Conservation (phyloP, 208 protist genomes). For the Crithidia sp. region DNA sequence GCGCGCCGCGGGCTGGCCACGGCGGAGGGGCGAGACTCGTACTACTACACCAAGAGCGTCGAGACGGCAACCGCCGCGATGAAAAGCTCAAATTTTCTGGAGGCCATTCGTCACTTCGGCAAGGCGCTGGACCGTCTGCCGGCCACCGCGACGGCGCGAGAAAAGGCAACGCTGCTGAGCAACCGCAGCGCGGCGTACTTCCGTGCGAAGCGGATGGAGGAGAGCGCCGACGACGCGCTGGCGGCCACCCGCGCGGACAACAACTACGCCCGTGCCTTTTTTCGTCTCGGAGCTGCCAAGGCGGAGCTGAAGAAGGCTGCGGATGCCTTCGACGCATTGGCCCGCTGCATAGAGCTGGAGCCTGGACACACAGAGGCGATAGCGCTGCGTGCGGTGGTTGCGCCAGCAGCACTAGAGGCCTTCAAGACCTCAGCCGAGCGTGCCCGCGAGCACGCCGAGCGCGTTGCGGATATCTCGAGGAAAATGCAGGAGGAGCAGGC, state of each 20-base stretch:
- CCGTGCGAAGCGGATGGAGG: constrained; percentile 43
- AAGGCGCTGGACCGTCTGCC: constrained; percentile 76
- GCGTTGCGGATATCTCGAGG: constrained; percentile 46
- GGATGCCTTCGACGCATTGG: constrained; percentile 59
- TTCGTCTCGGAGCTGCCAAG: constrained; percentile 66
- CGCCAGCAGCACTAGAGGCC: constrained; percentile 36
- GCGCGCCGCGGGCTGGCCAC: constrained; percentile 46
- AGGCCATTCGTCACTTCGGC: constrained; percentile 78
- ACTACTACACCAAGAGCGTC: constrained; percentile 83
- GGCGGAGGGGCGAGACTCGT: constrained; percentile 47
- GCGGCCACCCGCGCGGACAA: constrained; percentile 50
- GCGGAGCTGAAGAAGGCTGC: constrained; percentile 49
- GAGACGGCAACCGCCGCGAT: constrained; percentile 75
- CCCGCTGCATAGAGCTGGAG: constrained; percentile 63
- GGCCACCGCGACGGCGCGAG: constrained; percentile 21
- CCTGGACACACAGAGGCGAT: constrained; percentile 52
- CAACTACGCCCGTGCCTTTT: constrained; percentile 76
- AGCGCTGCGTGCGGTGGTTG: constrained; percentile 50
- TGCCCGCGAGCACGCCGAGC: constrained; percentile 38
- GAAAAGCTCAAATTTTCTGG: constrained; percentile 59
- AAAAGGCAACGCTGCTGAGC: constrained; percentile 60
- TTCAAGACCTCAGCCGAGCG: constrained; percentile 59
- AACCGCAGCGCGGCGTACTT: constrained; percentile 84
- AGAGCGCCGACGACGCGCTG: constrained; percentile 67
- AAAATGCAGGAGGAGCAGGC: constrained; percentile 42